phyloP scores from a whole-genome alignment of 106 monocot genomes.

The Cymbidium sinense region DNA sequence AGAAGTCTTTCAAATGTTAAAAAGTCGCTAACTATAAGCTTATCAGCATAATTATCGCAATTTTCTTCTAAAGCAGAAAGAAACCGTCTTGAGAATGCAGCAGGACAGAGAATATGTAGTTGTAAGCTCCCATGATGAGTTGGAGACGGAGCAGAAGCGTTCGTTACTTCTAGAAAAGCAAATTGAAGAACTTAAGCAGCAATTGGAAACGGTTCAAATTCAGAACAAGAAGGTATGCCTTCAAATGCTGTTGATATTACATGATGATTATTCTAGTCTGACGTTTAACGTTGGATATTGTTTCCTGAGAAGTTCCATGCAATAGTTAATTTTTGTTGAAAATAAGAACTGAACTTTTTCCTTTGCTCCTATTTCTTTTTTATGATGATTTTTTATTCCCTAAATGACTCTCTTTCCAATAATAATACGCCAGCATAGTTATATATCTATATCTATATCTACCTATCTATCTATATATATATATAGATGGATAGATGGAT shows the following conservation, averaged over 20 bases:
- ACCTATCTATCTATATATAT: too few species aligned
- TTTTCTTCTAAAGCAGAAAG: constrained; percentile 40
- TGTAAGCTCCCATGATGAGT: constrained; percentile 21
- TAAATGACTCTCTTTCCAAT: too few species aligned
- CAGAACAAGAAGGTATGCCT: constrained; percentile 29
- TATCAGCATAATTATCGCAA: neutral
- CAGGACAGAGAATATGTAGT: constrained; percentile 31
- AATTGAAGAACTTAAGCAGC: constrained; percentile 43
- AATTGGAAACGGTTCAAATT: constrained; percentile 36
- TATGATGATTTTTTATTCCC: too few species aligned
- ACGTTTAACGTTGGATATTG: neutral
- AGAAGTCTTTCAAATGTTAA: neutral
- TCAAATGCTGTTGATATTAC: neutral
- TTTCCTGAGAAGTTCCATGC: neutral
- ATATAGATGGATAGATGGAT: too few species aligned
- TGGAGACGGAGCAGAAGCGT: constrained; percentile 31
- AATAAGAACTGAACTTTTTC: neutral
- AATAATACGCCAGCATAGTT: too few species aligned
- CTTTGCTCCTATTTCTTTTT: too few species aligned
- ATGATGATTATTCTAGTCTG: neutral
- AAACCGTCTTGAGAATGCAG: constrained; percentile 27
- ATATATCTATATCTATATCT: too few species aligned
- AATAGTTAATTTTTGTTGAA: neutral
- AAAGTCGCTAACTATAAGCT: neutral
- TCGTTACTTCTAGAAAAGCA: constrained; percentile 33